Evolutionary conservation across 129 eudicot genomes (phyloP).

Genomic region (Tagetes erecta): DNA sequence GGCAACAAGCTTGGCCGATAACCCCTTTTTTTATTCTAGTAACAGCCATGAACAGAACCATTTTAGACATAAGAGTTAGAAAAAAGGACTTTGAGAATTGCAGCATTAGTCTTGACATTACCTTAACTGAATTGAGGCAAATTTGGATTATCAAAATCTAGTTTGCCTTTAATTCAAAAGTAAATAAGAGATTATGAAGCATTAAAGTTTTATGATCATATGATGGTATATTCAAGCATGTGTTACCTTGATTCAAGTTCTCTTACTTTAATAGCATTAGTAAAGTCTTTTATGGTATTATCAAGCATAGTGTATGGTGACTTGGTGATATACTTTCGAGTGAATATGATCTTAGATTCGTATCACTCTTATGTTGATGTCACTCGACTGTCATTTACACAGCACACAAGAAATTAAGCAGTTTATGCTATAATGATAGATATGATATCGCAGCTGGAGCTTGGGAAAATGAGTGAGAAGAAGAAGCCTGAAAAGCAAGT

Average conservation of each 20-base stretch:
- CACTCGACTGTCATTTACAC: background rate
- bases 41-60: background rate
- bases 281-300: background rate
- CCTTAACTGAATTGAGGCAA: background rate
- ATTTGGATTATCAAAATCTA: too few species aligned
- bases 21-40: background rate
- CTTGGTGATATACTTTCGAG: background rate
- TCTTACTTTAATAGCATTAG: background rate
- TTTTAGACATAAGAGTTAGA: background rate
- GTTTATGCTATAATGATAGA: constrained; percentile 32
- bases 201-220: background rate
- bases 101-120: background rate
- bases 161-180: background rate
- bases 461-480: constrained; percentile 53
- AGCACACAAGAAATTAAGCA: constrained; percentile 26
- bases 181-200: background rate
- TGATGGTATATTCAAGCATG: background rate
- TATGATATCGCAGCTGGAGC: constrained; percentile 81
- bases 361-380: background rate
- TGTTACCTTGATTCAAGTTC: background rate
- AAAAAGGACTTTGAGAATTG: background rate
- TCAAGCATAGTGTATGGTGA: background rate
- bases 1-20: too few species aligned
- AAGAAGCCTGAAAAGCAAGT: constrained; percentile 71
- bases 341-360: background rate